Conservation (phyloP, 2,329 filamentous ascomycete genomes). For the Cadophora gregata region DNA sequence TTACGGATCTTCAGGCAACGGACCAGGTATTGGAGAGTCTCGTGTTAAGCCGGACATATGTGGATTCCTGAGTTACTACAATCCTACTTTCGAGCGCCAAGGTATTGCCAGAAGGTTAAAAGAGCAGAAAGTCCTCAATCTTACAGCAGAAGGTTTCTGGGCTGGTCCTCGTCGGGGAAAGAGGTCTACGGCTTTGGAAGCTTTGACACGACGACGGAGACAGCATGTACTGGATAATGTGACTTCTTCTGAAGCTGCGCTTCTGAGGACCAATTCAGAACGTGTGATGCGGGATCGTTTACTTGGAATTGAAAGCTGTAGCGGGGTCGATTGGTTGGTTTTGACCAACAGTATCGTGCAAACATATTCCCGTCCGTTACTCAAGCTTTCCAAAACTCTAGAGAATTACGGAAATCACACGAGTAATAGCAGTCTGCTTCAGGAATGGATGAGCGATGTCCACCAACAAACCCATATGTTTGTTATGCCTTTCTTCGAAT, state of each 20-base stretch:
- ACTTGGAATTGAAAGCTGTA: conserved; percentile 41
- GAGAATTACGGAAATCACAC: conserved; percentile 31
- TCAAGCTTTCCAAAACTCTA: conserved; percentile 44
- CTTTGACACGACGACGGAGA: conserved; percentile 48
- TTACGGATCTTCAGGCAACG: conserved; percentile 49
- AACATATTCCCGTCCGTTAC: conserved; percentile 46
- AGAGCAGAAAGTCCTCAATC: conserved; percentile 49
- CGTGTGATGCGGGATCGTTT: conserved; percentile 41
- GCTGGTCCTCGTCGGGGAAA: conserved; percentile 35
- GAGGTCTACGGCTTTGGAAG: conserved; percentile 42
- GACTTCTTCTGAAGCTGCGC: conserved; percentile 43
- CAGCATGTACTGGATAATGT: conserved; percentile 47
- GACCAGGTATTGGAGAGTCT: conserved; percentile 50
- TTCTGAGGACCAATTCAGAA: conserved; percentile 46
- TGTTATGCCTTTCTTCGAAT: conserved; percentile 53
- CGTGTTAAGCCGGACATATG: conserved; percentile 50
- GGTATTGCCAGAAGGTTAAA: conserved; percentile 41
- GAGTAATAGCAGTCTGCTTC: conserved; percentile 39
- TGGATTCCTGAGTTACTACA: conserved; percentile 54
- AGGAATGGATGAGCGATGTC: conserved; percentile 44
- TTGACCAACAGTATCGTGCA: conserved; percentile 52
- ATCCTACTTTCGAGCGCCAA: conserved; percentile 45
- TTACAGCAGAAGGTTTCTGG: conserved; percentile 52
- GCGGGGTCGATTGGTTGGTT: conserved; percentile 52
- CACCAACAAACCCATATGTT: conserved; percentile 51